Conservation (phyloP, 345 rosid genomes). For the Dimocarpus longan region DNA sequence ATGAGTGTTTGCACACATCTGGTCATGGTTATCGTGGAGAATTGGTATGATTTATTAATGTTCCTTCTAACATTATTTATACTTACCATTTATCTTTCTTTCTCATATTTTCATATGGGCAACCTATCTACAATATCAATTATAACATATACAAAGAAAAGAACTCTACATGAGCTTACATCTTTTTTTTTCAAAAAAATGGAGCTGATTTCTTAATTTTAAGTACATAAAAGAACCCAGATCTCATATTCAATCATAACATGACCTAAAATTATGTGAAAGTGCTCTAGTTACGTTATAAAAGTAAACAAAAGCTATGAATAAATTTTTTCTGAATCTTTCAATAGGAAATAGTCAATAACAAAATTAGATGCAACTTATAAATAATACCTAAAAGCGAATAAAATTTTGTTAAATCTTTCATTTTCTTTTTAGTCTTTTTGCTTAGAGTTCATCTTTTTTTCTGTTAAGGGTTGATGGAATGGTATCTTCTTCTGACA, state of each 20-base stretch:
- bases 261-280: neutral
- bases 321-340: neutral
- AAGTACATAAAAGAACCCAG: neutral
- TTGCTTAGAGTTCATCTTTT: neutral
- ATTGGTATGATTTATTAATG: conserved; percentile 51
- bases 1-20: conserved; percentile 88
- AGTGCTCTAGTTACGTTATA: neutral
- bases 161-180: neutral
- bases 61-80: conserved; percentile 14
- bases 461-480: neutral
- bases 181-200: neutral
- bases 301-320: neutral
- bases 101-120: neutral
- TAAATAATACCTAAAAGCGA: neutral
- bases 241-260: neutral
- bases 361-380: neutral
- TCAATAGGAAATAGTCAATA: neutral
- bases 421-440: neutral
- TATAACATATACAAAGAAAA: neutral
- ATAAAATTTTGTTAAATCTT: neutral
- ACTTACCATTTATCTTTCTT: neutral
- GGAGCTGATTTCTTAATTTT: neutral
- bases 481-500: neutral
- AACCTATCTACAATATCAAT: neutral
- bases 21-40: conserved; percentile 99